These are phyloP conservation scores for Trametes meyenii DNA, from an alignment of 768 basidiomycete genomes.

Conservation along the genomic window DNA sequence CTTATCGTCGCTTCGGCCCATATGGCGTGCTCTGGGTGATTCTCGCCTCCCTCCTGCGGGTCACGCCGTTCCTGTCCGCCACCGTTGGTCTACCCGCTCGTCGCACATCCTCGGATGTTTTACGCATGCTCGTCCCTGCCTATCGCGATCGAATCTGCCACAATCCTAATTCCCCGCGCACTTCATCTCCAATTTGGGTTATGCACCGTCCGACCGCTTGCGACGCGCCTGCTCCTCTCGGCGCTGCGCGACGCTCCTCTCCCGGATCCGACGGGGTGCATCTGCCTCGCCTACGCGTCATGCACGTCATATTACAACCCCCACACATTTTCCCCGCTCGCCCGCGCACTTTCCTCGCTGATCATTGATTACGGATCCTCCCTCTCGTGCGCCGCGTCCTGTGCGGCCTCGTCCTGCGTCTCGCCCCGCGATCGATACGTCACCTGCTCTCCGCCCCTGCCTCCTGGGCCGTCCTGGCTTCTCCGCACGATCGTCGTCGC, in stretches of 20 bases:
- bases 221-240: constrained; percentile 10
- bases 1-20: constrained; percentile 15
- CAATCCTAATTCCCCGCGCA: constrained; percentile 1
- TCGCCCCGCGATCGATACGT: constrained; percentile 16
- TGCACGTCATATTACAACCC: constrained; percentile 10
- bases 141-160: constrained; percentile 25
- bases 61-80: constrained; percentile 12
- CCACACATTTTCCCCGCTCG: not conserved
- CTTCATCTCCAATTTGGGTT: not conserved
- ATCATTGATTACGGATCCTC: constrained; percentile 24
- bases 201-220: not conserved
- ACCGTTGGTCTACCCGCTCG: constrained; percentile 9
- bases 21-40: constrained; percentile 20
- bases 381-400: constrained; percentile 1
- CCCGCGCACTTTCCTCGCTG: constrained; percentile 12
- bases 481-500: constrained; percentile 6
- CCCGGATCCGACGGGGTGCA: constrained; percentile 1
- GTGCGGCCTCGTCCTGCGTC: constrained; percentile 8
- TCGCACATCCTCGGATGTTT: constrained; percentile 22
- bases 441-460: constrained; percentile 16
- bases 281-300: constrained; percentile 12
- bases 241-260: constrained; percentile 13
- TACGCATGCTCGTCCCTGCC: constrained; percentile 24
- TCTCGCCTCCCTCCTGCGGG: constrained; percentile 6
- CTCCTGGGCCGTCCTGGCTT: not conserved